These are phyloP conservation scores for Candida ovalis DNA, from an alignment of 805 yeast species.

Conservation along the genomic window DNA sequence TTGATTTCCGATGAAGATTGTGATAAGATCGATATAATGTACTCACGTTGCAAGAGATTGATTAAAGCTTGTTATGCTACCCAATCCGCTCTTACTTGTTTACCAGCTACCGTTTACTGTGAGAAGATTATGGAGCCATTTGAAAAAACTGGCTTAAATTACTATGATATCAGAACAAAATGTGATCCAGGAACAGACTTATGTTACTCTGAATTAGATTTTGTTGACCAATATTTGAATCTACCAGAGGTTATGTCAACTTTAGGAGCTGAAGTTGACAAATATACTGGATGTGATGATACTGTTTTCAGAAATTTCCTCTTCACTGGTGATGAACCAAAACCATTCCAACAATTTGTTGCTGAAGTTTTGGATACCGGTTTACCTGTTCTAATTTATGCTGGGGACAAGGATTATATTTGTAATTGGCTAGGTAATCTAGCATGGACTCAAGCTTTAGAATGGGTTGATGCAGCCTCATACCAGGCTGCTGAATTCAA, in stretches of 20 bases:
- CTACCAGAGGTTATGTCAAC: conserved; percentile 70
- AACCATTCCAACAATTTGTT: conserved; percentile 79
- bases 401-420: conserved; percentile 94
- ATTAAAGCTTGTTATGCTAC: conserved; percentile 75
- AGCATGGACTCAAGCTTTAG: conserved; percentile 76
- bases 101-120: conserved; percentile 90
- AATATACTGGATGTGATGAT: conserved; percentile 71
- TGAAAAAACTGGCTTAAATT: conserved; percentile 82
- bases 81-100: conserved; percentile 77
- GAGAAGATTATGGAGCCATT: conserved; percentile 80
- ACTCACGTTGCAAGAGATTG: conserved; percentile 75
- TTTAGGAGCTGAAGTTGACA: conserved; percentile 86
- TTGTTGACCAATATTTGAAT: conserved; percentile 78
- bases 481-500: conserved; percentile 18
- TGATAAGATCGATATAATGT: conserved; percentile 57
- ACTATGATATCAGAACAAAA: conserved; percentile 79
- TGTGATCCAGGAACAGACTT: conserved; percentile 63
- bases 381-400: conserved; percentile 83
- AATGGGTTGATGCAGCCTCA: conserved; percentile 30
- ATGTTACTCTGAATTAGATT: conserved; percentile 78
- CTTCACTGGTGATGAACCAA: conserved; percentile 88
- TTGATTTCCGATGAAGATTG: conserved; percentile 80
- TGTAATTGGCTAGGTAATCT: conserved; percentile 96
- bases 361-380: conserved; percentile 65
- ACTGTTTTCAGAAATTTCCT: conserved; percentile 76